Base-by-base conservation (phyloP, 768 basidiomycete species). In the Pisolithus albus region DNA sequence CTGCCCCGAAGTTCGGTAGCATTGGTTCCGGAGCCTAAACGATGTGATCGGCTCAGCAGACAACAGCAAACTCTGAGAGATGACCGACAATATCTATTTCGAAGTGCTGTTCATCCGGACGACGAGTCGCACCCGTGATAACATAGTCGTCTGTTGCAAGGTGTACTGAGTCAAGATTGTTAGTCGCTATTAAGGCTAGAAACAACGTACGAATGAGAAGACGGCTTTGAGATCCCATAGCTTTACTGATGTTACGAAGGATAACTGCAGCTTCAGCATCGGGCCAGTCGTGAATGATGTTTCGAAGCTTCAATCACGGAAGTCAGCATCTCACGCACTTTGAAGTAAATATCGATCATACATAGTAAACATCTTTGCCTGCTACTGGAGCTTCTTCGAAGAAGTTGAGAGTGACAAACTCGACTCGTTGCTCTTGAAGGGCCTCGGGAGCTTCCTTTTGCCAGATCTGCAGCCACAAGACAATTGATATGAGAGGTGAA, bases 231-330 rank as follows among this genome's bases (percentile, higher is more conserved):
- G 67, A 63, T 28, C 54, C 59, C 54, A 71, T 56, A 7, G 63
- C 67, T 52, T 57, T 47, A 26, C 64, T 60, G 40, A 71, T 30
- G 49, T 69, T 67, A 24, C 47, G 49, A n/a, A 71, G 56, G 39
- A 70, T 68, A 9, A 57, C 52, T 0, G 51, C 38, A 10, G 61
- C 55, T 10, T 61, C 55, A 4, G 56, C 48, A 49, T 71, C 70
- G 11, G 66, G 59, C 69, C 68, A 72, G 51, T 70, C 61, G 42
- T 71, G 69, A 24, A 64, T 60, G 41, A 66, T 61, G 21, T 59
- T 56, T 15, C 60, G 49, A 10, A 61, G 50, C 60, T 65, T 41
- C 41, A 6, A 6, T 30, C 18, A 26, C 6, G 28, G 2, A 10
- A 28, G 23, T 49, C 19, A 43, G 32, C 28, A 11, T 7, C 30